Base-by-base conservation (phyloP, 1,284 basidiomycete species). In the Cerrena zonata region DNA sequence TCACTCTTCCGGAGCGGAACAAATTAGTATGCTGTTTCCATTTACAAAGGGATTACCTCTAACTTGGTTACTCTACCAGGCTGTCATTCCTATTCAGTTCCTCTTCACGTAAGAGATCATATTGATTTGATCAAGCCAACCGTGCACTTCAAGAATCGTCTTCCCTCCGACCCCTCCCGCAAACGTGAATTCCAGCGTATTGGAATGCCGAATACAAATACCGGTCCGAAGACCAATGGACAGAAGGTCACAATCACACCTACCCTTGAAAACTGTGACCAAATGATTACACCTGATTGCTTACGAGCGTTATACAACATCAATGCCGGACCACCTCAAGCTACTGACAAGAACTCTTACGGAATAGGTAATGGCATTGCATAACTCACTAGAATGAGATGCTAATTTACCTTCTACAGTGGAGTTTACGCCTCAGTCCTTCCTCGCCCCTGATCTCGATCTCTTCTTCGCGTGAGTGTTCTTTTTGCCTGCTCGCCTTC, bases 231-330 rank as follows among this genome's bases (percentile, higher is more conserved):
- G 59, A 69, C 68, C 15, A 65, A 64, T 10, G 66, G 65, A 23
- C 45, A 52, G 15, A 47, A 63, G 42, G 64, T 62, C 24, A 64
- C 58, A 15, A 55, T 62, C 13, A 58, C 59, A 0, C 56, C 59
- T 3, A 56, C 65, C 34, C 46, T 58, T 11, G 56, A 55, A 36
- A 47, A 58, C 44, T 84, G 81, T 57, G 61, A 65, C n/a, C 62
- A 60, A 4, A 69, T 63, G 2, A 75, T 84, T 49, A 82, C 80
- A 0, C 79, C 79, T 7, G 65, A 75, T 4, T 85, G 81, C 57
- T 62, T 85, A 48, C 65, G 74, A 45, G 70, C 72, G 4, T 58
- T 84, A 37, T 85, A 84, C 61, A 77, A 76, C 3, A 67, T 69
- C 12, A 56, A 58, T 18, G 80, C 81, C 55, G 70, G 70, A 0